Evolutionary conservation across 768 basidiomycete genomes (phyloP).

Genomic region (Suillus bovinus): DNA sequence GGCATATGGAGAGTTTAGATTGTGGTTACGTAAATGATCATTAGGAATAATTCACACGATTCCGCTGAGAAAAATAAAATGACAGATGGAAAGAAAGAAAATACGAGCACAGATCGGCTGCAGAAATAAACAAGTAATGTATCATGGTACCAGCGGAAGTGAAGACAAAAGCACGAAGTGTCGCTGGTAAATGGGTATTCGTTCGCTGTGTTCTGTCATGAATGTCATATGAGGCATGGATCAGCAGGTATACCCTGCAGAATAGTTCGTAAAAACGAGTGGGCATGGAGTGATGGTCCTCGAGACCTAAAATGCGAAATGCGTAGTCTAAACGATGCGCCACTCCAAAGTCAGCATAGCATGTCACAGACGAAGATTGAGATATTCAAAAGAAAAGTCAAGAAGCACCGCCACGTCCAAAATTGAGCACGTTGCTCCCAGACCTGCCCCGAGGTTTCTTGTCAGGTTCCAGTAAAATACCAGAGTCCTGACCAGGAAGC

Average conservation of each 20-base stretch:
- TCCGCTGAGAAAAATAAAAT: slow-evolving; percentile 8
- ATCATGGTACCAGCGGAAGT: slow-evolving; percentile 8
- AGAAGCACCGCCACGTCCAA: slow-evolving; percentile 21
- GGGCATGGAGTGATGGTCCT: slow-evolving; percentile 21
- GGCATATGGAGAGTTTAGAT: not conserved
- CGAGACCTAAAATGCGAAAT: slow-evolving; percentile 20
- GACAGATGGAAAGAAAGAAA: not conserved
- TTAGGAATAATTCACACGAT: slow-evolving; percentile 13
- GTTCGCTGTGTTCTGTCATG: slow-evolving; percentile 21
- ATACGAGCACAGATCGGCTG: slow-evolving; percentile 1
- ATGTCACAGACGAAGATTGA: not conserved
- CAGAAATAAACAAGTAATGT: slow-evolving; percentile 10
- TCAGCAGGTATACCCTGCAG: slow-evolving; percentile 17
- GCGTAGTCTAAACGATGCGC: slow-evolving; percentile 10
- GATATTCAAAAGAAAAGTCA: slow-evolving; percentile 4
- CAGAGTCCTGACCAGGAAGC: slow-evolving; percentile 22
- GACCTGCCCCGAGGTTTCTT: slow-evolving; percentile 28
- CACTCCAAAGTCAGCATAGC: slow-evolving; percentile 11
- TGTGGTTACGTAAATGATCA: slow-evolving; percentile 6
- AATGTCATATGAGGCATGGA: slow-evolving; percentile 25
- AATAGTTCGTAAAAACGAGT: slow-evolving; percentile 10
- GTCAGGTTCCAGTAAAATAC: slow-evolving; percentile 20
- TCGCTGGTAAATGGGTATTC: slow-evolving; percentile 9
- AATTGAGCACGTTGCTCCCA: slow-evolving; percentile 25
- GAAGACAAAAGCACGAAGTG: slow-evolving; percentile 1